phyloP scores from a whole-genome alignment of 192 early-diverging fungal species.

The Backusella luteola region DNA sequence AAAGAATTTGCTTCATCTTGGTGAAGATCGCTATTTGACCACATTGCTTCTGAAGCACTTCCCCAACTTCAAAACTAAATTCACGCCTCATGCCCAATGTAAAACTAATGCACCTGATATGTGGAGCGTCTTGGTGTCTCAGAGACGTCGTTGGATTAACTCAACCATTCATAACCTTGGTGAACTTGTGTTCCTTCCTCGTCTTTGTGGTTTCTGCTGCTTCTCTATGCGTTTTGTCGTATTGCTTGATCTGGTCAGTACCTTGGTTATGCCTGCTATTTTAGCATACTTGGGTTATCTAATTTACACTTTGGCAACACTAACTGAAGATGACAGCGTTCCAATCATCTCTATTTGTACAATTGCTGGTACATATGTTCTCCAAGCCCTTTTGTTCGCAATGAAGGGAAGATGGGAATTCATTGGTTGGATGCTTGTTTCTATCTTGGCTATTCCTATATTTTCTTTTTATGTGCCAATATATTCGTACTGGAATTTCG shows the following conservation, averaged over 20 bases:
- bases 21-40: conserved; percentile 97
- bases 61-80: conserved; percentile 93
- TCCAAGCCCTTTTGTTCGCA: conserved; percentile 85
- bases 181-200: conserved; percentile 90
- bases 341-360: conserved; percentile 86
- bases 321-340: conserved; percentile 45
- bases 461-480: conserved; percentile 82
- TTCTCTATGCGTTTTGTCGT: conserved; percentile 98
- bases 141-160: conserved; percentile 99
- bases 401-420: conserved; percentile 75
- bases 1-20: conserved; percentile 97
- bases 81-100: conserved; percentile 90
- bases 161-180: conserved; percentile 98
- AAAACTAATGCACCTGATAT: conserved; percentile 92
- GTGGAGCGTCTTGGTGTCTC: conserved; percentile 91
- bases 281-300: conserved; percentile 87
- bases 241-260: conserved; percentile 90
- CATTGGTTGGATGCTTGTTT: conserved; percentile 97
- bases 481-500: conserved; percentile 99
- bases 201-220: conserved; percentile 96
- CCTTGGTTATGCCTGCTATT: conserved; percentile 90
- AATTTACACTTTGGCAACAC: conserved; percentile 62
- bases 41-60: conserved; percentile 95
- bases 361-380: conserved; percentile 83
- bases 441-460: conserved; percentile 86